Percentiles rank a stretch among this genome's conserved stretches.
Conservation (phyloP, 257 asterid genomes). For the Fraxinus pennsylvanica region DNA sequence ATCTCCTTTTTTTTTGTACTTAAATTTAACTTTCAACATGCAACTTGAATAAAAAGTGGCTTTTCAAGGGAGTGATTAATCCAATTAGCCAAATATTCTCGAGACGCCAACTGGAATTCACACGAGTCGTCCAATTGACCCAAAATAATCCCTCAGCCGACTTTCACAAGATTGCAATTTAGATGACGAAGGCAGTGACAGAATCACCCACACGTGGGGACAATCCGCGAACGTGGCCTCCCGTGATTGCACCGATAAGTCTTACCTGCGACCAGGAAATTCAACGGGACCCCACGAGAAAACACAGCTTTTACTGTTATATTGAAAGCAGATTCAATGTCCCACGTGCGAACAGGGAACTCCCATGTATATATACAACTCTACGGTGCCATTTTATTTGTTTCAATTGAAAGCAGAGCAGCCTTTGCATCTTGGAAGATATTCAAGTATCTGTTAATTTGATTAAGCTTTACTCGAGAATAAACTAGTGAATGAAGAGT, state of each 20-base stretch:
- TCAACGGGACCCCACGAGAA: constrained; percentile 37
- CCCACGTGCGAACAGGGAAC: constrained; percentile 35
- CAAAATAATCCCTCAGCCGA: constrained; percentile 17
- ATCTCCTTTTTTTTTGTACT: too few species aligned
- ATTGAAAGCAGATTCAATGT: constrained; percentile 31
- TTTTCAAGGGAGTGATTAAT: too few species aligned
- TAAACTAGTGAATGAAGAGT: constrained; percentile 44
- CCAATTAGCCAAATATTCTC: too few species aligned
- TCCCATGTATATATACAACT: constrained; percentile 28
- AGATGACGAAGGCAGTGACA: constrained; percentile 49
- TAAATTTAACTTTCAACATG: not conserved
- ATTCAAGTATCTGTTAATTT: not conserved
- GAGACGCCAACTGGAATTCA: too few species aligned
- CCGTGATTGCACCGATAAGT: constrained; percentile 21
- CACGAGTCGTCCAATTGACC: too few species aligned
- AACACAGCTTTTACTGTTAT: constrained; percentile 17
- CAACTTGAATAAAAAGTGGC: not conserved
- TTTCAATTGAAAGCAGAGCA: constrained; percentile 19
- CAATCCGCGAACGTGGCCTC: constrained; percentile 27
- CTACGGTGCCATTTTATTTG: constrained; percentile 25
- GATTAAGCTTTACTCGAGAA: not conserved
- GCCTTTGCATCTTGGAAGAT: not conserved
- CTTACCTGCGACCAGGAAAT: constrained; percentile 35
- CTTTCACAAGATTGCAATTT: not conserved
- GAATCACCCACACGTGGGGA: constrained; percentile 41